These are phyloP conservation scores for Sarocladiaceae sp. DNA, from an alignment of 2,329 filamentous ascomycete species.

Conservation along the genomic window DNA sequence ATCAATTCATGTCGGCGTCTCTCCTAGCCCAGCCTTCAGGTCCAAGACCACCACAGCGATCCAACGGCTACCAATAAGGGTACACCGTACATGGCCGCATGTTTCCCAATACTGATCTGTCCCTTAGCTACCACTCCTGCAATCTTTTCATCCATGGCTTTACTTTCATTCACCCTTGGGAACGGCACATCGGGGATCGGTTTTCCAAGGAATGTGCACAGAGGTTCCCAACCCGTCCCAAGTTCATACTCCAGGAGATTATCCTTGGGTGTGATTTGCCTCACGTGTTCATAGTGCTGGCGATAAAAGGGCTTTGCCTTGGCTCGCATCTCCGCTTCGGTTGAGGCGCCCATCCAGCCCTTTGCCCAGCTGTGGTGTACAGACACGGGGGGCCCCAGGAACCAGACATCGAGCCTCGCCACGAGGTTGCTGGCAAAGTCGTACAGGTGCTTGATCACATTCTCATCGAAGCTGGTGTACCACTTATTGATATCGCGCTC, in stretches of 20 bases:
- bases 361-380: neutral
- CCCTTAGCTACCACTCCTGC: neutral
- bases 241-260: neutral
- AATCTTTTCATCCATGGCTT: neutral
- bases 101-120: neutral
- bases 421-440: neutral
- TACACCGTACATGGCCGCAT: neutral
- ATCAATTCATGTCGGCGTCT: neutral
- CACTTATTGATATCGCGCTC: slow-evolving; percentile 35
- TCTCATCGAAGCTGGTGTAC: slow-evolving; percentile 25
- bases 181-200: neutral
- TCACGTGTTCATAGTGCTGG: neutral
- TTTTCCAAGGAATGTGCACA: neutral
- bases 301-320: neutral
- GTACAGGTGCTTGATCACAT: slow-evolving; percentile 14
- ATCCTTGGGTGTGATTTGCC: neutral
- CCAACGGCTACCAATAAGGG: neutral
- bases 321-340: neutral
- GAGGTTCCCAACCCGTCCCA: neutral
- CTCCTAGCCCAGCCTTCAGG: neutral
- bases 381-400: neutral
- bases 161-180: neutral
- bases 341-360: neutral
- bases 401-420: neutral
- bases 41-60: neutral